These are phyloP conservation scores for Beta macrorhiza DNA, from an alignment of 179 eudicot species.

Conservation along the genomic window DNA sequence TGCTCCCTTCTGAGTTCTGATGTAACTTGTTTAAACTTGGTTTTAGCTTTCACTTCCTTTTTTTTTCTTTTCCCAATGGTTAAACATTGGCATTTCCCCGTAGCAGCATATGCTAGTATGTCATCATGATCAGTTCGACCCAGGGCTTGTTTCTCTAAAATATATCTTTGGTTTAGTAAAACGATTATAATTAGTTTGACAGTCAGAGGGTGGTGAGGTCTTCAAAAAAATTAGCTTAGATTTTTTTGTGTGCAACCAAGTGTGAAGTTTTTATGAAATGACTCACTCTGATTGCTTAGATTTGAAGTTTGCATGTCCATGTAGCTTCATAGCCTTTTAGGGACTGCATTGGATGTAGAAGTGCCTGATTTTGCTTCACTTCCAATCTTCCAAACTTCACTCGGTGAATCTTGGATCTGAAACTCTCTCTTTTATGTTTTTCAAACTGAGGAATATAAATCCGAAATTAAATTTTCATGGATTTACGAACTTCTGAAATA, in stretches of 20 bases:
- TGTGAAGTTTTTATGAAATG: background rate
- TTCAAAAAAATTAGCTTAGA: background rate
- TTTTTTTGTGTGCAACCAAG: background rate
- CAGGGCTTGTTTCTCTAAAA: background rate
- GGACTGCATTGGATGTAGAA: background rate
- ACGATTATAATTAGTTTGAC: background rate
- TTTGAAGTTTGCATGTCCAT: background rate
- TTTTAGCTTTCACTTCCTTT: background rate
- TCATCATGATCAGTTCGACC: background rate
- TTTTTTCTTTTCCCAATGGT: background rate
- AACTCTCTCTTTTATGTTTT: background rate
- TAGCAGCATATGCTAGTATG: background rate
- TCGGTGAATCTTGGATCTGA: background rate
- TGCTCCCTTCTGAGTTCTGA: background rate
- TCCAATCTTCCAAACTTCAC: background rate
- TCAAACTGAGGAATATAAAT: background rate
- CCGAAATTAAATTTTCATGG: background rate
- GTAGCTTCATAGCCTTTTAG: background rate
- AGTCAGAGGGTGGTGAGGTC: background rate
- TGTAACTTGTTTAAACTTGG: background rate
- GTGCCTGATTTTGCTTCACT: background rate
- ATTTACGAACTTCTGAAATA: background rate
- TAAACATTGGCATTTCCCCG: background rate
- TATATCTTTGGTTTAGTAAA: background rate
- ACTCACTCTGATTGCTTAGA: background rate